Evolutionary conservation across 2,329 filamentous ascomycete genomes (phyloP).

Genomic region (Akanthomyces muscarius): DNA sequence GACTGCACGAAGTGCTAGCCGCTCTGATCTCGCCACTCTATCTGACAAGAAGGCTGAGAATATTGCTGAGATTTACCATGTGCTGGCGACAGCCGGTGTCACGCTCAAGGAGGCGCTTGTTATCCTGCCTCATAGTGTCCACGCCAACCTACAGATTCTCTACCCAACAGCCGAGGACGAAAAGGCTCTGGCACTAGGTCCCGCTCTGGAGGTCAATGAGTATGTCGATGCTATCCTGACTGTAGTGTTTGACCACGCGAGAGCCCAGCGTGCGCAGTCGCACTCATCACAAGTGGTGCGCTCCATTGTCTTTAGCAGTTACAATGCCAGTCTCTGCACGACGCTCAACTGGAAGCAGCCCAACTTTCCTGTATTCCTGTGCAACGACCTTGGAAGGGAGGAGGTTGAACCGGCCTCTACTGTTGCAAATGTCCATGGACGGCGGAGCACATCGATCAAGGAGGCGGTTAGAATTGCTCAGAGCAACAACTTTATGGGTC

Average conservation of each 20-base stretch:
- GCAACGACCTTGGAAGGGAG: constrained; percentile 79
- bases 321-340: constrained; percentile 84
- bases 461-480: constrained; percentile 90
- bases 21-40: constrained; percentile 41
- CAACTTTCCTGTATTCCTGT: constrained; percentile 93
- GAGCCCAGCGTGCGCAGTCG: constrained; percentile 58
- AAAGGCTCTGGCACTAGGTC: constrained; percentile 62
- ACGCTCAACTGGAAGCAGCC: constrained; percentile 99
- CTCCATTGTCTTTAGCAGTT: constrained; percentile 91
- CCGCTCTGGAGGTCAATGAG: constrained; percentile 76
- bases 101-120: constrained; percentile 73
- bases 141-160: constrained; percentile 87
- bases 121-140: constrained; percentile 71
- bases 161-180: constrained; percentile 79
- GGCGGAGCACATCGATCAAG: constrained; percentile 81
- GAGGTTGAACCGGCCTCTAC: constrained; percentile 34
- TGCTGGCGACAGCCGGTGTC: constrained; percentile 72
- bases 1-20: constrained; percentile 41
- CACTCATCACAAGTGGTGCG: constrained; percentile 63
- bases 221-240: constrained; percentile 81
- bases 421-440: constrained; percentile 54
- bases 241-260: constrained; percentile 87
- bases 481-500: constrained; percentile 96
- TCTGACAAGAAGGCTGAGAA: constrained; percentile 45
- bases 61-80: constrained; percentile 64